These are phyloP conservation scores for Apiotrichum laibachii DNA, from an alignment of 1,284 basidiomycete species.

Conservation along the genomic window DNA sequence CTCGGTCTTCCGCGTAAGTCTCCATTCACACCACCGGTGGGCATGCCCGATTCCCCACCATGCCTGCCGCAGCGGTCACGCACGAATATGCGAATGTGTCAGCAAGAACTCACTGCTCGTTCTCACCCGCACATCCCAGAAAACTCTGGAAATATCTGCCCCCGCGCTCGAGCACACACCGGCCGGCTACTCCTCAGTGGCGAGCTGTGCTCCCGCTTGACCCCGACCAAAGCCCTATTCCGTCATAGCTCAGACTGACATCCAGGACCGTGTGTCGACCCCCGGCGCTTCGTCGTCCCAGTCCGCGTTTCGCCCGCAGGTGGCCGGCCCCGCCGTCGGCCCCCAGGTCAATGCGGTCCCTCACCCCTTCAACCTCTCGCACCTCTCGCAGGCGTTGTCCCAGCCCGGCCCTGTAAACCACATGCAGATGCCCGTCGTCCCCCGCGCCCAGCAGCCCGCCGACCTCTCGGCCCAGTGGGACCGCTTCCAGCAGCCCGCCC, in stretches of 20 bases:
- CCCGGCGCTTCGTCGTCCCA: constrained; percentile 17
- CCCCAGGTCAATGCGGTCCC: constrained; percentile 20
- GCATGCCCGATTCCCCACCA: too few species aligned
- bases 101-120: too few species aligned
- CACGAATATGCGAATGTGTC: too few species aligned
- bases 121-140: too few species aligned
- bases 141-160: too few species aligned
- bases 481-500: constrained; percentile 11
- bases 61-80: too few species aligned
- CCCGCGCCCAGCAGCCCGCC: constrained; percentile 5
- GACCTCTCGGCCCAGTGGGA: constrained; percentile 19
- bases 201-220: too few species aligned
- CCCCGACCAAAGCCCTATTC: too few species aligned
- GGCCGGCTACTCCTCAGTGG: too few species aligned
- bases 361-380: constrained; percentile 49
- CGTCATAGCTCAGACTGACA: background rate
- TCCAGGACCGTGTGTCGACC: constrained; percentile 17
- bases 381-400: constrained; percentile 39
- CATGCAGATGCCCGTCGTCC: background rate
- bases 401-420: constrained; percentile 17
- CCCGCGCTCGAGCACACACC: too few species aligned
- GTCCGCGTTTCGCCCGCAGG: constrained; percentile 17
- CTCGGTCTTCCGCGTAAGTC: constrained; percentile 58
- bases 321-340: constrained; percentile 5
- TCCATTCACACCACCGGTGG: background rate